Percentiles rank a stretch among this genome's conserved stretches.
phyloP scores from a whole-genome alignment of 768 basidiomycete genomes.

The Basidioascus undulatus region DNA sequence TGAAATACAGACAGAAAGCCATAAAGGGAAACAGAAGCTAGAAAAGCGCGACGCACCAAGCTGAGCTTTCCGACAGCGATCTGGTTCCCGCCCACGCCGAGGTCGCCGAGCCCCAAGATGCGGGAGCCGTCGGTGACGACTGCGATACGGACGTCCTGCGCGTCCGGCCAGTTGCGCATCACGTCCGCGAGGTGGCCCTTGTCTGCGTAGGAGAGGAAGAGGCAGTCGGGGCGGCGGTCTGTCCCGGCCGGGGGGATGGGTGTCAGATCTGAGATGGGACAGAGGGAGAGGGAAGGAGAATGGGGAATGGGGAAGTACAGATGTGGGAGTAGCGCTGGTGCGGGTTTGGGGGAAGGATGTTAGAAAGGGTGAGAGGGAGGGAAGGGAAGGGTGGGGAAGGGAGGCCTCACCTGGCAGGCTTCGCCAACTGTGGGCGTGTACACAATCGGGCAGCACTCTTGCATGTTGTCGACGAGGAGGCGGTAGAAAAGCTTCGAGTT shows the following conservation, averaged over 20 bases:
- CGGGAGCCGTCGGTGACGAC: slow-evolving; percentile 89
- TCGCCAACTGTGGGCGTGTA: slow-evolving; percentile 87
- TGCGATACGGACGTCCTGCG: slow-evolving; percentile 56
- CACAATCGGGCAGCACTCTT: slow-evolving; percentile 37
- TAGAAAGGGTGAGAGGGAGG: slow-evolving; percentile 4
- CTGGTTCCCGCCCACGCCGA: slow-evolving; percentile 21
- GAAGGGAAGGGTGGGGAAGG: slow-evolving; percentile 39
- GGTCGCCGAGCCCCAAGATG: slow-evolving; percentile 52
- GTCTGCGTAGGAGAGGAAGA: slow-evolving; percentile 48
- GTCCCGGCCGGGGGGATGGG: too few relatives aligned
- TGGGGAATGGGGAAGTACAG: too few relatives aligned
- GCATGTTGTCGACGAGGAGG: slow-evolving; percentile 44
- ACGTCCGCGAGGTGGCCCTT: slow-evolving; percentile 52
- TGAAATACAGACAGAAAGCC: background rate
- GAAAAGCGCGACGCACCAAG: slow-evolving; percentile 41
- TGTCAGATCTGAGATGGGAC: too few relatives aligned
- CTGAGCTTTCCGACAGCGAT: slow-evolving; percentile 84
- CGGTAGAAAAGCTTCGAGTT: slow-evolving; percentile 56
- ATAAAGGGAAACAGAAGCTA: background rate
- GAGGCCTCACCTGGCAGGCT: slow-evolving; percentile 62
- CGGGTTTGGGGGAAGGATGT: too few relatives aligned
- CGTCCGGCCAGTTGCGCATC: slow-evolving; percentile 43
- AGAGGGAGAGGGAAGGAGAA: too few relatives aligned
- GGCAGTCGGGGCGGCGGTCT: slow-evolving; percentile 21
- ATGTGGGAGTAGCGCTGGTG: too few relatives aligned